Conservation (phyloP, 441 rosid species). For the Aleurites moluccanus region DNA sequence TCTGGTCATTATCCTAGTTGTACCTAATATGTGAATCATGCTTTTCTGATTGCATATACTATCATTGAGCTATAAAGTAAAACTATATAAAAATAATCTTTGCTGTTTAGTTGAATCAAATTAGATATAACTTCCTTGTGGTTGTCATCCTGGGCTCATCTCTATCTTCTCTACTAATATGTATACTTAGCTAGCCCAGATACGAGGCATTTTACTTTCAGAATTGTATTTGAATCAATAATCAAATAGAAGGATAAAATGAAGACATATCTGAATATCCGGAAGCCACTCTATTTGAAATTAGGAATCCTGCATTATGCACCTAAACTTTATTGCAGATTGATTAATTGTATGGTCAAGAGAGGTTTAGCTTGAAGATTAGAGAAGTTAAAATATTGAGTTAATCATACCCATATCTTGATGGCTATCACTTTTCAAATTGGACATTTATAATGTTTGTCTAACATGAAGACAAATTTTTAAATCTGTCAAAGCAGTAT, state of each 20-base stretch:
- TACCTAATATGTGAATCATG: background rate
- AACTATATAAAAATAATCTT: background rate
- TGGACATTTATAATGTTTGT: background rate
- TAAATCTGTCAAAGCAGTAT: background rate
- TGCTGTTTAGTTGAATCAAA: background rate
- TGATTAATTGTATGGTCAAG: background rate
- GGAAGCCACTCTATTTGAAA: background rate
- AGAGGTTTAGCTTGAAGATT: background rate
- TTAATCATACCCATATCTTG: background rate
- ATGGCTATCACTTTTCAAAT: background rate
- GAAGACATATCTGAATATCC: background rate
- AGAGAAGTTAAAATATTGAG: background rate
- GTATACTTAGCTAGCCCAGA: background rate
- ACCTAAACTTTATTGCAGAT: background rate
- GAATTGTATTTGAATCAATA: background rate
- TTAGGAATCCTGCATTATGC: constrained; percentile 3
- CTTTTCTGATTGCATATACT: background rate
- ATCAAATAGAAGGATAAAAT: background rate
- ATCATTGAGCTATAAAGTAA: background rate
- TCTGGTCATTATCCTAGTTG: background rate
- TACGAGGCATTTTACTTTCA: background rate
- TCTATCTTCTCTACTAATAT: background rate
- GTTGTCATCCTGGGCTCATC: no score
- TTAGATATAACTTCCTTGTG: background rate
- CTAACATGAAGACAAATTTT: background rate